Evolutionary conservation across 805 yeast species (phyloP).

Genomic region (Metschnikowia dekortorum): DNA sequence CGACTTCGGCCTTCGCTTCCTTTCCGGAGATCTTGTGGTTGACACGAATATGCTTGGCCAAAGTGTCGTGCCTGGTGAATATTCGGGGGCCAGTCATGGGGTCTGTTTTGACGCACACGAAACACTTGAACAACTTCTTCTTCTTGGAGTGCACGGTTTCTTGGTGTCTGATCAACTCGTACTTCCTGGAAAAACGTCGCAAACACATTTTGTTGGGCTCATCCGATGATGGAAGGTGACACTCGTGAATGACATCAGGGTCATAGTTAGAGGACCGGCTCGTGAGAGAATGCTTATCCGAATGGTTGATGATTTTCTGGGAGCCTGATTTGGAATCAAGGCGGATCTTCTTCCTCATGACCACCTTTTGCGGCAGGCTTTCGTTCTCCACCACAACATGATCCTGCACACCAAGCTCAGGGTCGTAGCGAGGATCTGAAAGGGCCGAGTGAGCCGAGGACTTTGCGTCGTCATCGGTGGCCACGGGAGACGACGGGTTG

Average conservation of each 20-base stretch:
- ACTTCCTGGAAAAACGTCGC: conserved; percentile 54
- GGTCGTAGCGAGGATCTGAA: not conserved
- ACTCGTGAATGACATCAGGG: conserved; percentile 45
- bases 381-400: not conserved
- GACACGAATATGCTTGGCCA: conserved; percentile 76
- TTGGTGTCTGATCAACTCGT: conserved; percentile 91
- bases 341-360: conserved; percentile 14
- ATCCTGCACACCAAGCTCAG: not conserved
- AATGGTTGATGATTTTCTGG: conserved; percentile 25
- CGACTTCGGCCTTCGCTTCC: conserved; percentile 46
- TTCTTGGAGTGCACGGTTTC: conserved; percentile 92
- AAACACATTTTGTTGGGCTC: conserved; percentile 38
- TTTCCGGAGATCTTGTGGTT: conserved; percentile 44
- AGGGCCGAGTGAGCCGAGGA: not conserved
- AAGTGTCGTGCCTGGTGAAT: conserved; percentile 90
- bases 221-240: conserved; percentile 42
- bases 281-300: conserved; percentile 18
- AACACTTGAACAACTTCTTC: conserved; percentile 81
- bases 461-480: conserved; percentile 7
- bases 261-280: conserved; percentile 41
- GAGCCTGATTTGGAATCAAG: conserved; percentile 24
- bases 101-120: conserved; percentile 72
- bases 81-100: conserved; percentile 61
- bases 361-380: not conserved
- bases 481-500: conserved; percentile 4